Percentiles rank a stretch among this genome's conserved stretches.
Evolutionary conservation across 2,329 filamentous ascomycete genomes (phyloP).

Genomic region (Aspergillus sp.): DNA sequence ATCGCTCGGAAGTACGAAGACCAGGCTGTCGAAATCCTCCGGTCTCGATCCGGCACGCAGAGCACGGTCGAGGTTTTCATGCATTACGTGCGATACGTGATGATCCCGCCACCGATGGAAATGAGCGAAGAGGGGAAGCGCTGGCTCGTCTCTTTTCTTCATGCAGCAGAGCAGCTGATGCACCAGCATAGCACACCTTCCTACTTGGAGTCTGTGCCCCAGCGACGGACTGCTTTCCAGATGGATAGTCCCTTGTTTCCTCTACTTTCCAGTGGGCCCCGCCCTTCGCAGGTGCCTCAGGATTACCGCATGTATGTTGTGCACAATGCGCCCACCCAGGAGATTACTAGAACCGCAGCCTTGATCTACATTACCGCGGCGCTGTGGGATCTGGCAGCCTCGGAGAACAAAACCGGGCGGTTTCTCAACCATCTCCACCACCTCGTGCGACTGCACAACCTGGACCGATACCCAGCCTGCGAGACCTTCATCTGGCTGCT

Average conservation of each 20-base stretch:
- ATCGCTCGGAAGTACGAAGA: conserved; percentile 31
- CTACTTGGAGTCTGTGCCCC: conserved; percentile 32
- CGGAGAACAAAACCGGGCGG: conserved; percentile 32
- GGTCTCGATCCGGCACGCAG: conserved; percentile 29
- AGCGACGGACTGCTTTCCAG: conserved; percentile 34
- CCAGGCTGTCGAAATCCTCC: conserved; percentile 35
- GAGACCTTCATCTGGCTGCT: conserved; percentile 46
- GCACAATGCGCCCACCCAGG: conserved; percentile 33
- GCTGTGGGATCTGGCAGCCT: conserved; percentile 38
- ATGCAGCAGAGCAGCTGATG: conserved; percentile 38
- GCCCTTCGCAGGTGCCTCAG: conserved; percentile 39
- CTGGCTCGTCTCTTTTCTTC: conserved; percentile 40
- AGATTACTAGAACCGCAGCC: conserved; percentile 39
- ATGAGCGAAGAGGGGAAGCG: conserved; percentile 24
- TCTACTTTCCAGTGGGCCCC: conserved; percentile 45
- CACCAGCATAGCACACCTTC: conserved; percentile 27
- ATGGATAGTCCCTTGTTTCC: conserved; percentile 42
- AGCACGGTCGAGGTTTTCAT: conserved; percentile 31
- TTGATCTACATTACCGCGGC: conserved; percentile 43
- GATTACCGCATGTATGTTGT: conserved; percentile 42
- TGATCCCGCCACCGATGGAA: conserved; percentile 28
- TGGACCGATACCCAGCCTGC: conserved; percentile 39
- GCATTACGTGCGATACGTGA: conserved; percentile 38
- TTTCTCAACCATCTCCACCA: conserved; percentile 33
- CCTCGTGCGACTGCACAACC: conserved; percentile 31